Evolutionary conservation across 306 rosid genomes (phyloP), one percentile per base, ranked within the genome.

Genomic region (Dalbergia cultrata): DNA sequence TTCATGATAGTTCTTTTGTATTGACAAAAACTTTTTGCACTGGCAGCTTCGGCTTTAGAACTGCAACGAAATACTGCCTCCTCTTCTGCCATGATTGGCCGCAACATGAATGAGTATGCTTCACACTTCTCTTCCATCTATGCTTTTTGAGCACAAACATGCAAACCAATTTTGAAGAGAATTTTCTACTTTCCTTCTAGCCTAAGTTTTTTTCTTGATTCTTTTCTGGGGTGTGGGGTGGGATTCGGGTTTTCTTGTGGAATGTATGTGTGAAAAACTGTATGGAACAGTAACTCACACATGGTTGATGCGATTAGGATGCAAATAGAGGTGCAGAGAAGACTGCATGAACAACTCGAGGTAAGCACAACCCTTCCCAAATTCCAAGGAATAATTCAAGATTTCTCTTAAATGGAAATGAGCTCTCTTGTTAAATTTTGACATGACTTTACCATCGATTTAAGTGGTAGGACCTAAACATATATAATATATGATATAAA

Each of bases 241-340:
- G 88, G 74, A 41, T 68, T 78, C 5, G 83, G 81, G 83, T 86
- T 86, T 89, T 86, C 75, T 82, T 85, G 80, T 76, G 84, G 74
- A 81, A 76, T 67, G 63, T 83, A 66, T 79, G 85, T 72, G 87
- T 85, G 81, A 43, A 22, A 22, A 69, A 86, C 86, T 85, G 77
- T 80, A 76, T 82, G 67, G 72, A 82, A 82, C 85, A 89, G 79
- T 87, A 90, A 91, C 94, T 86, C 81, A 88, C 84, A 79, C 86
- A 77, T 90, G 92, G 85, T 87, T 90, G 90, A 88, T 93, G 89
- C 76, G 26, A 89, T 87, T 75, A 95, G 97, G 98, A 92, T 95
- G 99, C 99, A 93, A 89, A 95, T 95, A 88, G 99, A 95, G 93
- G 99, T 95, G 92, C 99, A 95, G 81, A 87, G 99, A 91, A 93